Evolutionary conservation across 2,329 filamentous ascomycete species (phyloP).

Genomic region (Colletotrichum destructivum): DNA sequence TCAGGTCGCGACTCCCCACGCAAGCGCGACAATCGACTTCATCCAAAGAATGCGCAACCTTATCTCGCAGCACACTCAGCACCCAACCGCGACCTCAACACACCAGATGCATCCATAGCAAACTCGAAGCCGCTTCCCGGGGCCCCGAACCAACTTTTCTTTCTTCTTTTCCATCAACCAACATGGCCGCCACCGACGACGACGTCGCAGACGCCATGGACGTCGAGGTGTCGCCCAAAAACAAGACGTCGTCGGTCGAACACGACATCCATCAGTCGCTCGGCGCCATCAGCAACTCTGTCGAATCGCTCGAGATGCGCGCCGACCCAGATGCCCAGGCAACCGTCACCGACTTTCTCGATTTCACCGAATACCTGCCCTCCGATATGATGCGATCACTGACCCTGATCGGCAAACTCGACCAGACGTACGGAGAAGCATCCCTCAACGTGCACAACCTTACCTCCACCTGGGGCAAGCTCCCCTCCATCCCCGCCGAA

Average conservation of each 20-base stretch:
- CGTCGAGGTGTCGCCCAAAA: conserved; percentile 55
- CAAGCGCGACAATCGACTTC: conserved; percentile 36
- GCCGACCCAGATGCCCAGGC: conserved; percentile 78
- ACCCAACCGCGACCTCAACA: not conserved
- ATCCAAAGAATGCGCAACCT: conserved; percentile 34
- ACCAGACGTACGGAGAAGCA: conserved; percentile 70
- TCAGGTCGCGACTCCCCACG: conserved; percentile 36
- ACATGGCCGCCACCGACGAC: conserved; percentile 44
- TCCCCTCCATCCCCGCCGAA: conserved; percentile 64
- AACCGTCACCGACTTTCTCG: conserved; percentile 79
- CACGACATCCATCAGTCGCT: conserved; percentile 47
- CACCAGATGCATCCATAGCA: conserved; percentile 28
- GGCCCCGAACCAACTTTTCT: not conserved
- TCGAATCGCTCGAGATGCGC: conserved; percentile 65
- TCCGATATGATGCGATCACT: conserved; percentile 77
- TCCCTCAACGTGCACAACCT: conserved; percentile 70
- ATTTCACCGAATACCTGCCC: conserved; percentile 79
- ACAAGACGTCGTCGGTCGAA: conserved; percentile 50
- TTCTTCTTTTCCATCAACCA: not conserved
- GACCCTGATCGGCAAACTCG: conserved; percentile 76
- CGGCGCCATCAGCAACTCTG: conserved; percentile 54
- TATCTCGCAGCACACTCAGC: conserved; percentile 8
- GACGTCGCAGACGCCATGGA: conserved; percentile 47
- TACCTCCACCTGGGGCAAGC: conserved; percentile 69
- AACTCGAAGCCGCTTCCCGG: not conserved